phyloP scores from a whole-genome alignment of 805 yeast genomes.

The Saturnispora zaruensis region DNA sequence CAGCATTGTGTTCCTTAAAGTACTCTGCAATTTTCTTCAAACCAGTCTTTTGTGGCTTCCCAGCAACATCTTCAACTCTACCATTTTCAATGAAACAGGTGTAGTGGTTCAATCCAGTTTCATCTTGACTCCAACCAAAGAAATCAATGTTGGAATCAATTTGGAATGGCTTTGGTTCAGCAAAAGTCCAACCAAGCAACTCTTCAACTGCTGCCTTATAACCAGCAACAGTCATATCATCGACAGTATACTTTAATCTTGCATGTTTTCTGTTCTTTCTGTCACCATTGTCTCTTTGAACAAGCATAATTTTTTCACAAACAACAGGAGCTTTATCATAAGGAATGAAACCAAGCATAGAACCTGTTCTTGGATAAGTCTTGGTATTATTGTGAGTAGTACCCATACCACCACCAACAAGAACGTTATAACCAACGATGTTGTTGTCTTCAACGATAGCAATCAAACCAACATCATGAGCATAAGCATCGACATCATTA shows the following conservation, averaged over 20 bases:
- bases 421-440: slow-evolving; percentile 73
- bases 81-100: slow-evolving; percentile 95
- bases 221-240: slow-evolving; percentile 82
- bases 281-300: slow-evolving; percentile 92
- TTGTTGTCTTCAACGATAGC: slow-evolving; percentile 69
- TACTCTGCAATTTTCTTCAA: slow-evolving; percentile 67
- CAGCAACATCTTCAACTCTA: slow-evolving; percentile 88
- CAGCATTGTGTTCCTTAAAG: slow-evolving; percentile 51
- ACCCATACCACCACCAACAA: slow-evolving; percentile 99
- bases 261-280: slow-evolving; percentile 96
- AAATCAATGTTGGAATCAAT: slow-evolving; percentile 83
- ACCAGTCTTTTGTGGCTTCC: slow-evolving; percentile 84
- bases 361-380: slow-evolving; percentile 93
- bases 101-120: slow-evolving; percentile 75
- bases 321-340: slow-evolving; percentile 63
- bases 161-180: slow-evolving; percentile 59
- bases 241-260: slow-evolving; percentile 92
- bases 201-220: slow-evolving; percentile 79
- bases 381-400: slow-evolving; percentile 93
- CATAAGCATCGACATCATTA: slow-evolving; percentile 94
- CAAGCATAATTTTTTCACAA: slow-evolving; percentile 86
- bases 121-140: slow-evolving; percentile 92
- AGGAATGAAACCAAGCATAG: slow-evolving; percentile 68
- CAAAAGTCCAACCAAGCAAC: slow-evolving; percentile 67
- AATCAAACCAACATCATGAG: slow-evolving; percentile 88